These are phyloP conservation scores for Coemansia reversa DNA, from an alignment of 192 early-diverging fungal species.

Conservation along the genomic window DNA sequence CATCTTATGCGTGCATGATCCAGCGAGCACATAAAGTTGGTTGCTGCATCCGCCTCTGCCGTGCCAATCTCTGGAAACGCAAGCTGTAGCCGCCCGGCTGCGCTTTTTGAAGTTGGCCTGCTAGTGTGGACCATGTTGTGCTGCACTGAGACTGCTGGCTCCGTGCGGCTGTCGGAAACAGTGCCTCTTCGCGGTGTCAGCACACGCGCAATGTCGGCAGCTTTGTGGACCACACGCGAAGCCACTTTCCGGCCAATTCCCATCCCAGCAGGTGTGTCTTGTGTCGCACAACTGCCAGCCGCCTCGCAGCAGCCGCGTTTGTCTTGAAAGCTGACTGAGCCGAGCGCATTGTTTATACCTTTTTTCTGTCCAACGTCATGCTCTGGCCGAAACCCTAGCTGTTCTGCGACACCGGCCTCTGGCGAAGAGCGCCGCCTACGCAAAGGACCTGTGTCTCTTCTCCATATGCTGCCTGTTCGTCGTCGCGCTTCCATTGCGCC, in stretches of 20 bases:
- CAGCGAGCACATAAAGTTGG: slow-evolving; percentile 40
- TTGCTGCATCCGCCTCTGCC: neutral
- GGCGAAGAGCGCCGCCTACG: no score
- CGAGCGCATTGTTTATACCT: neutral
- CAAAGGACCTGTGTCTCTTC: no score
- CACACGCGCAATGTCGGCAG: slow-evolving; percentile 7
- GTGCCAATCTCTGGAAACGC: slow-evolving; percentile 21
- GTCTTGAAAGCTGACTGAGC: slow-evolving; percentile 1
- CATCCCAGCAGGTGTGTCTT: no score
- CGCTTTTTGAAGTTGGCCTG: no score
- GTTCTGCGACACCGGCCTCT: neutral
- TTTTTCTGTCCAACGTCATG: neutral
- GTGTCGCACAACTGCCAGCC: neutral
- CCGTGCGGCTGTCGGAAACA: neutral
- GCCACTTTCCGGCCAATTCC: slow-evolving; percentile 12
- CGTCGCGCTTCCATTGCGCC: neutral
- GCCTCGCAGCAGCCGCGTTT: neutral
- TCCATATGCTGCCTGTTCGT: neutral
- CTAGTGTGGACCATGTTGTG: no score
- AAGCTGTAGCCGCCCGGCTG: slow-evolving; percentile 4
- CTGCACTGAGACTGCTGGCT: neutral
- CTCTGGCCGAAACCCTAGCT: neutral
- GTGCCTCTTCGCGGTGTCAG: slow-evolving; percentile 8
- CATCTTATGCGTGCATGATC: slow-evolving; percentile 47
- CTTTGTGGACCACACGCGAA: slow-evolving; percentile 14